Conservation (phyloP, 441 rosid species). For the Pelargonium fulgidum region DNA sequence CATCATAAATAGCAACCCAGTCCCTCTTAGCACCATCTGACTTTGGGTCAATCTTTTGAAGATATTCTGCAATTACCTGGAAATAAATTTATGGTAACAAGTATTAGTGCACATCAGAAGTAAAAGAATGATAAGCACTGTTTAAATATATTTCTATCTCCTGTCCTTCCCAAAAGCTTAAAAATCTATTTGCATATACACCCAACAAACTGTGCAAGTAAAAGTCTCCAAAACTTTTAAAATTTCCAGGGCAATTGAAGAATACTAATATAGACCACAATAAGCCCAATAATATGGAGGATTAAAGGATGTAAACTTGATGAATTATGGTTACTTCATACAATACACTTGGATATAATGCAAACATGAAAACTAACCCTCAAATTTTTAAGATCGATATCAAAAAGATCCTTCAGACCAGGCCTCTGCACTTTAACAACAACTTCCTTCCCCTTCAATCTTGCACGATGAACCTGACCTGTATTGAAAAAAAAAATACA, state of each 20-base stretch:
- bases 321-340: background rate
- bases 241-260: background rate
- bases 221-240: background rate
- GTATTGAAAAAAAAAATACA: conserved; percentile 14
- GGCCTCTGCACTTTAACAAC: conserved; percentile 96
- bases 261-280: background rate
- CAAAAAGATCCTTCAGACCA: conserved; percentile 89
- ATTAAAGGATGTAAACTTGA: background rate
- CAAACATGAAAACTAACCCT: conserved; percentile 54
- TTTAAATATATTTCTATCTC: background rate
- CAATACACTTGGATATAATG: background rate
- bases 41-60: conserved; percentile 93
- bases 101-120: background rate
- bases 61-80: conserved; percentile 92
- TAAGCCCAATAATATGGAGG: background rate
- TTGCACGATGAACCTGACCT: conserved; percentile 98
- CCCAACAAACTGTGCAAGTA: background rate
- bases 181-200: background rate
- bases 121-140: background rate
- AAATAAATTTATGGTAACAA: conserved; percentile 5
- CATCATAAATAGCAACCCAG: conserved; percentile 99
- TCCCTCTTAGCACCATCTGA: conserved; percentile 99
- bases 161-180: background rate
- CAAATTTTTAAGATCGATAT: conserved; percentile 87
- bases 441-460: conserved; percentile 79